Base-by-base conservation (phyloP, 306 rosid species). In the Cucumis hystrix region DNA sequence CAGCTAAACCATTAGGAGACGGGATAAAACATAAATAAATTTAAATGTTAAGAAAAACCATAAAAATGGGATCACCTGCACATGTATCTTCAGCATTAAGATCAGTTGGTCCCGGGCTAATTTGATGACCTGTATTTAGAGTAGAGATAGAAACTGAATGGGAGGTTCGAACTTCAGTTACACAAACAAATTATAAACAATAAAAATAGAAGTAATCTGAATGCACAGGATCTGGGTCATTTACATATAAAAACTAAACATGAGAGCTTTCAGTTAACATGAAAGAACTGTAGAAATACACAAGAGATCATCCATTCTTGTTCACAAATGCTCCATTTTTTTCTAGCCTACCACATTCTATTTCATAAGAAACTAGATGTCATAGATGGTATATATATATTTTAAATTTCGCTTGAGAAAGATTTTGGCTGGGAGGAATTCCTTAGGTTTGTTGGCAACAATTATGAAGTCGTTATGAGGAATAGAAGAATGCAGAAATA, bases 81-180 rank as follows among this genome's bases (percentile, higher is more conserved):
- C 39, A 28, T 64, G 47, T 69, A 85, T 90, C 91, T 79, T 66
- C 87, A 4, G 51, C 59, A 21, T 88, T 91, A 43, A 88, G 74
- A 75, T 86, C 83, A 66, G 87, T 84, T 33, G 84, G 79, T 71
- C 83, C 85, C 77, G 18, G 18, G 33, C 74, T 37, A 62, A 35
- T 45, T 69, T 69, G 57, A 69, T 69, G 75, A 47, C 75, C 41
- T 68, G 7, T 43, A 69, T 43, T 69, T 21, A 43, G 57, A 20
- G 10, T 52, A 47, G 21, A 21, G 75, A 23, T 23, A 3, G 23
- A 39, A 70, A 70, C 58, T 23, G 56, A 70, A 70, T 21, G 37
- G 59, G 39, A 47, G 39, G 23, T 43, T 41, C 20, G 17, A 13
- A 70, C 58, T 70, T 70, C 17, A 15, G 21, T 70, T 25, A 68